A percentile compares a stretch with the other conserved stretches of the same genome.
These are phyloP conservation scores for Trichoderma orchidacearum DNA, from an alignment of 495 filamentous ascomycete genomes.

Conservation along the genomic window DNA sequence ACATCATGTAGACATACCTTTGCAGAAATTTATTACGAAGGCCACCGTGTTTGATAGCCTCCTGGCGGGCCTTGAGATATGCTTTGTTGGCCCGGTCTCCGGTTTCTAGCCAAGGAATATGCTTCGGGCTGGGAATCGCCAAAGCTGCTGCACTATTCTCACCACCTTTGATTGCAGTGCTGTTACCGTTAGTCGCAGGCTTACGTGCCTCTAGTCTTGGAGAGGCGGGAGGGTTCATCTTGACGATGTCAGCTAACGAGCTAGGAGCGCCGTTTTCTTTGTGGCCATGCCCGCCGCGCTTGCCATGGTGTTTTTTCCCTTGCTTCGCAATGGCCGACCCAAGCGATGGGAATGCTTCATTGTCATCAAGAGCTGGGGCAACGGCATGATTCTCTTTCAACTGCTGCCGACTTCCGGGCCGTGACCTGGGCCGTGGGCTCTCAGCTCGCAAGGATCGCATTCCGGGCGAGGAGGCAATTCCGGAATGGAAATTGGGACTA, in stretches of 20 bases:
- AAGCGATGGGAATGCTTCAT: conserved; percentile 91
- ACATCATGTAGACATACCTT: conserved; percentile 46
- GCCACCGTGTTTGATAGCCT: conserved; percentile 93
- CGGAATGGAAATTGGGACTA: conserved; percentile 35
- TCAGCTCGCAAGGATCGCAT: conserved; percentile 42
- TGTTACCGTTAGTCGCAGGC: conserved; percentile 37
- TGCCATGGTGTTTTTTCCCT: conserved; percentile 82
- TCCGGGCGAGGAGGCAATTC: conserved; percentile 47
- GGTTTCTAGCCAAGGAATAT: conserved; percentile 95
- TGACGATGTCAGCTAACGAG: conserved; percentile 89
- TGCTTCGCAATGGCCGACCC: conserved; percentile 64
- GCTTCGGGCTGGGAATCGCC: conserved; percentile 74
- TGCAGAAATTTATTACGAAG: conserved; percentile 95
- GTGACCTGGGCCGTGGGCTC: conserved; percentile 58
- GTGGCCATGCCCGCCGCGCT: conserved; percentile 62
- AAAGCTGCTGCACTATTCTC: conserved; percentile 71
- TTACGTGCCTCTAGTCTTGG: conserved; percentile 35
- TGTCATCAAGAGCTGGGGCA: conserved; percentile 78
- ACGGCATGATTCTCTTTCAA: conserved; percentile 51
- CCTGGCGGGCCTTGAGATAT: conserved; percentile 84
- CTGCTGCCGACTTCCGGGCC: conserved; percentile 76
- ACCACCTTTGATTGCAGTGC: conserved; percentile 40
- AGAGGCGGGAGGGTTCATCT: conserved; percentile 59
- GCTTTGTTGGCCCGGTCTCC: conserved; percentile 82
- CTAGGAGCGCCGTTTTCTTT: conserved; percentile 57